phyloP scores from a whole-genome alignment of 2,329 filamentous ascomycete genomes.

The Fonsecaea pugnacius region DNA sequence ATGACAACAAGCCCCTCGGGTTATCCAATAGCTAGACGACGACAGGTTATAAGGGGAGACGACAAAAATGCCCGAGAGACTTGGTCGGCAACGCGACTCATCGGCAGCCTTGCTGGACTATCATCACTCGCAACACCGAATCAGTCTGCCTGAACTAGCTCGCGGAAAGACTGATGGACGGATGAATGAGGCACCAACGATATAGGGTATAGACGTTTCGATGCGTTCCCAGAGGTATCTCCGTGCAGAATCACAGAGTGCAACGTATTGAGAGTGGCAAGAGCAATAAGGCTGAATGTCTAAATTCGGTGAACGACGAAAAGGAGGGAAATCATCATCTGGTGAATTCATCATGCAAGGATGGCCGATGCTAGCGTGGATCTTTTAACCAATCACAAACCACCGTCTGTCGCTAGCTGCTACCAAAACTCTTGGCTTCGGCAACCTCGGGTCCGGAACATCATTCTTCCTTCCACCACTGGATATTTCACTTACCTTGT shows the following conservation, averaged over 20 bases:
- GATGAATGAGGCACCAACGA: neutral
- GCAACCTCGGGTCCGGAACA: neutral
- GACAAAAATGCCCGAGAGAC: neutral
- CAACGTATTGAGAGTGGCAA: neutral
- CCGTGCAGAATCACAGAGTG: neutral
- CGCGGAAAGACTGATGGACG: neutral
- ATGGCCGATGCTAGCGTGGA: neutral
- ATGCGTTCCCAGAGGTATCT: neutral
- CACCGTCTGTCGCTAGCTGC: neutral
- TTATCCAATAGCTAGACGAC: neutral
- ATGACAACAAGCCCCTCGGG: too few species aligned
- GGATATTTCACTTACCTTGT: too few species aligned
- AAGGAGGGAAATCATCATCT: neutral
- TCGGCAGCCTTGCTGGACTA: neutral
- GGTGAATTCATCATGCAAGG: conserved; percentile 3
- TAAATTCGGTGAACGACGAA: conserved; percentile 17
- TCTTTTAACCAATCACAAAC: neutral
- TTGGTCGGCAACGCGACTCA: neutral
- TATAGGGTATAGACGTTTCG: neutral
- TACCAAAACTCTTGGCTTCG: neutral
- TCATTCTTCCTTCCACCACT: neutral
- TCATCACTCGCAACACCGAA: neutral
- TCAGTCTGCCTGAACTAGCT: neutral
- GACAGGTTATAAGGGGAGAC: neutral
- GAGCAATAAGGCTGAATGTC: conserved; percentile 1